Base-by-base conservation (phyloP, 2,329 filamentous ascomycete genomes). In the Hawksworthiomyces lignivorus region DNA sequence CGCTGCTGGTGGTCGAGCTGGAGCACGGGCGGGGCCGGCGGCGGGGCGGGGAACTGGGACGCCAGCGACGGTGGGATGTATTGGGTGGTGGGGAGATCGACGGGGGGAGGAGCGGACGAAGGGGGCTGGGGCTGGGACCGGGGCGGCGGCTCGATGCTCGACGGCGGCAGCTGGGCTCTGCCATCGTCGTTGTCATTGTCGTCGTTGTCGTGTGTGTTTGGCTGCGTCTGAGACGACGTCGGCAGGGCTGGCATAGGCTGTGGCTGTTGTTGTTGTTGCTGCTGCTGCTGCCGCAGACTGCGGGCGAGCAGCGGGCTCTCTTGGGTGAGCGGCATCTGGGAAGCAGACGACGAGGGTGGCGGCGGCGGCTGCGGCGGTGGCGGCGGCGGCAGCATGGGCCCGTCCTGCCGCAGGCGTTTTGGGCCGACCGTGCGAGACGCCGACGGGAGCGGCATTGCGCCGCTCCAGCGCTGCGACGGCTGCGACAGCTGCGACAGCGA, bases 1-100 rank as follows among this genome's bases (percentile, higher is more conserved):
- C 85, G 77, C 60, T 96, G 87, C 62, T 97, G 90, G 61, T 96
- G 85, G 53, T 94, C 82, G 8, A 96, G 75, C 24, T 77, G 74
- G 28, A 96, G 69, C 0, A 81, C 77, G 11, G 72, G 62, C 0
- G 64, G 48, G 60, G 55, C 26, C 12, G 50, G 12, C 6, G 55
- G 51, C 12, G 56, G 56, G 31, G 47, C 39, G 11, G 40, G 40
- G 18, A 37, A 41, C 29, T 43, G n/a, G n/a, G n/a, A n/a, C n/a
- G n/a, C n/a, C n/a, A n/a, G 44, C 14, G 50, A 14, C 9, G 54
- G 54, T n/a, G 59, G 58, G 9, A 47, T 41, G 18, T 41, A 47
- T 33, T 41, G 41, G 11, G 45, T n/a, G n/a, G n/a, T n/a, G n/a
- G n/a, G n/a, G n/a, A n/a, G n/a, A n/a, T n/a, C n/a, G n/a, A n/a